Base-by-base conservation (phyloP, 2,329 filamentous ascomycete genomes). In the Trichoderma sp. region DNA sequence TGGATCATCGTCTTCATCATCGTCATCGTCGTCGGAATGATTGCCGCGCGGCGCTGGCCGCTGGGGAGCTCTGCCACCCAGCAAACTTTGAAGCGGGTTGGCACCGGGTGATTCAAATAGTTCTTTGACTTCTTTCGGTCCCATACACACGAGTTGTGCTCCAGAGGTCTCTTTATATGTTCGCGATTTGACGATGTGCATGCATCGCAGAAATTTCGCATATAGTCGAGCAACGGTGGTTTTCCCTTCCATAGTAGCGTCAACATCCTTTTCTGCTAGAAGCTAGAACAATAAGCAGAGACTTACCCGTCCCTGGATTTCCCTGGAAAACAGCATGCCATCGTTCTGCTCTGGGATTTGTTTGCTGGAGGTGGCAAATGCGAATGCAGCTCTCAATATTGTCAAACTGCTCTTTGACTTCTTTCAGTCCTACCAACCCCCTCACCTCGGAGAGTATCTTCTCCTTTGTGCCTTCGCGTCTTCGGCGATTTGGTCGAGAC, bases 301-400 rank as follows among this genome's bases (percentile, higher is more conserved):
- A 28, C 39, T 53, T 32, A 70, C 67, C 67, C 28, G 57, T 70
- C n/a, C 57, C 67, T 5, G 67, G 36, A 18, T 70, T 70, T 28
- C 67, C 67, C 12, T 58, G 34, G 6, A 68, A 58, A 5, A 60
- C 65, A 11, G 53, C 36, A 32, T 68, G 65, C 34, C 26, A 47
- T 9, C 63, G 65, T 9, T 58, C 65, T 60, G 53, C 24, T 24
- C 53, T 15, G 4, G 18, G 24, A n/a, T 58, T 60, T 4, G 65
- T 43, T 47, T 36, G 53, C n/a, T 68, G 53, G 12, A 28, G 18
- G 32, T 11, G 43, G 26, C 34, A 47, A 12, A 68, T 39, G 39
- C 34, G 53, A 32, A 47, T 8, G 9, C 53, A 58, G 7, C 18
- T 43, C 9, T 68, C 53, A 14, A 68, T 68, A 6, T 60, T 57